Base-by-base conservation (phyloP, 768 basidiomycete genomes). In the Rhodotorula sphaerocarpa region DNA sequence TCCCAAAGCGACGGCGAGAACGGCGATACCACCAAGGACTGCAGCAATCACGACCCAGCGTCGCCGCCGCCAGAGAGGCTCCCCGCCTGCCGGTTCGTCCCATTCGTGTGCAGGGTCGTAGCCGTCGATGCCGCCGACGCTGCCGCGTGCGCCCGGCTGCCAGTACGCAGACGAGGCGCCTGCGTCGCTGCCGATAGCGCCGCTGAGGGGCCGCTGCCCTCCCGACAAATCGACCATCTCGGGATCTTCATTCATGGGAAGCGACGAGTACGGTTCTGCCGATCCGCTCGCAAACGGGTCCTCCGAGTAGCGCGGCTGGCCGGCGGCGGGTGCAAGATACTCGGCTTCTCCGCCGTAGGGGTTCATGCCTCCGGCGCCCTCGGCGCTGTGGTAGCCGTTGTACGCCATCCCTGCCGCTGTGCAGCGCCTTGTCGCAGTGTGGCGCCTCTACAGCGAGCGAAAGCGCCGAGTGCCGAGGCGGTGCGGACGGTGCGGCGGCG, bases 161-260 rank as follows among this genome's bases (percentile, higher is more conserved):
- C 63, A 65, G 54, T 65, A 65, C 7, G 63, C 63, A 7, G 51
- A 48, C 7, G 57, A 25, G 9, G 14, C 47, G 23, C 42, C 48
- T 5, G 30, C 14, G 21, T 64, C 63, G 21, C 34, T 42, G 27
- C 12, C 43, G 12, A 30, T 42, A 15, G n/a, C 31, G 18, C 10
- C 20, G 33, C 23, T 27, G 25, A 56, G 43, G 1, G 57, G 57
- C 3, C 63, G 30, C 1, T 34, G 27, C 25, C 48, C 3, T 6
- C 44, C 48, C 20, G 50, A 30, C 27, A 64, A 16, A 20, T 59
- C 53, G 11, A 34, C 42, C 63, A 64, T 64, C 28, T 64, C 63
- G 12, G 63, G 63, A 42, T 64, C 61, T 5, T 45, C 41, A 9
- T 5, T 4, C 20, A 45, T 14, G 7, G 63, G 63, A 16, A 64